Evolutionary conservation across 176 grass and related monocot species (phyloP).

Genomic region (Lolium perenne): DNA sequence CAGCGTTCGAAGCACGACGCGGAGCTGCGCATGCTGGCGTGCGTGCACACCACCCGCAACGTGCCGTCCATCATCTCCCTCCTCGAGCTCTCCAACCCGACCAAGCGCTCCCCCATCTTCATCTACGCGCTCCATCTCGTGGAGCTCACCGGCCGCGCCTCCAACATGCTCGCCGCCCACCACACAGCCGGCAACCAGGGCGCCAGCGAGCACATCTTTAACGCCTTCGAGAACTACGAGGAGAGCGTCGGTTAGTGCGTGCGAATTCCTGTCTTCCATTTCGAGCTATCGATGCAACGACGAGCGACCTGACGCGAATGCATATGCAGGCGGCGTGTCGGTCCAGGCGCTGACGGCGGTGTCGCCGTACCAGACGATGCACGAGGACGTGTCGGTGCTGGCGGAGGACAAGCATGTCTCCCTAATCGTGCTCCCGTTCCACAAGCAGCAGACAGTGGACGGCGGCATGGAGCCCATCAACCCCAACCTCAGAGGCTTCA

Average conservation of each 20-base stretch:
- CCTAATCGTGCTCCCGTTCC: conserved; percentile 73
- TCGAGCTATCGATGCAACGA: neutral
- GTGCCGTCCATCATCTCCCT: conserved; percentile 75
- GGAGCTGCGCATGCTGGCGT: conserved; percentile 75
- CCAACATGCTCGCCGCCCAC: conserved; percentile 63
- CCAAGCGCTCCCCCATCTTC: conserved; percentile 70
- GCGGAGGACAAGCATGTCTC: conserved; percentile 69
- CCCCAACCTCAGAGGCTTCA: conserved; percentile 49
- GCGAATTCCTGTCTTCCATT: neutral
- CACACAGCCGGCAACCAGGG: conserved; percentile 7
- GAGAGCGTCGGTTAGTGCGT: neutral
- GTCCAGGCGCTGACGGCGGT: conserved; percentile 57
- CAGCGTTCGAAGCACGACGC: conserved; percentile 59
- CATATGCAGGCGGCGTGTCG: conserved; percentile 22
- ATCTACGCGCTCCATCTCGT: conserved; percentile 78
- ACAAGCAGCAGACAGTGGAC: conserved; percentile 64
- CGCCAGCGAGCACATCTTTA: conserved; percentile 57
- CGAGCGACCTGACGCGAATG: neutral
- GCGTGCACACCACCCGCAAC: conserved; percentile 71
- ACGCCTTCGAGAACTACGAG: conserved; percentile 69
- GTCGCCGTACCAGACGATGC: conserved; percentile 76
- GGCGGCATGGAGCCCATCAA: conserved; percentile 68
- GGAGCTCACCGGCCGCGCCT: conserved; percentile 70
- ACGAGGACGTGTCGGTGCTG: conserved; percentile 62
- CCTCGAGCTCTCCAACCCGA: conserved; percentile 65